A percentile compares a stretch with the other conserved stretches of the same genome.
Evolutionary conservation across 192 early-diverging fungal genomes (phyloP).

Genomic region (Blastocladiella britannica): DNA sequence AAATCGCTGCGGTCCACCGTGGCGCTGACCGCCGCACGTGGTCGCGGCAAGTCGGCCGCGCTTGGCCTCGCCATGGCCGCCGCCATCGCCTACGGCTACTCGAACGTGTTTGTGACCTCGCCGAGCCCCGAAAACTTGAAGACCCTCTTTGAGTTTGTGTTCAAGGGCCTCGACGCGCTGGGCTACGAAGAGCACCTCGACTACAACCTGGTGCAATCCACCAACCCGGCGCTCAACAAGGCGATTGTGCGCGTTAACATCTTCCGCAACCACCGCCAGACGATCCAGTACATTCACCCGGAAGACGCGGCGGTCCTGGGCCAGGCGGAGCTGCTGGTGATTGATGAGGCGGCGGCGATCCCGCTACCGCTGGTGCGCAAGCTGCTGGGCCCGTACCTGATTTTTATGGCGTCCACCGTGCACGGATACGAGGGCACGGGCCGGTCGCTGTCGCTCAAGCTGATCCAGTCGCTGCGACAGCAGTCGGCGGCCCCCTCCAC

Average conservation of each 20-base stretch:
- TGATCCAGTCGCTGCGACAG: constrained; percentile 85
- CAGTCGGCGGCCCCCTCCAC: constrained; percentile 56
- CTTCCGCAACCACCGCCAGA: constrained; percentile 89
- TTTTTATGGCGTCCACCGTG: constrained; percentile 97
- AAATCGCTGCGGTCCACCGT: constrained; percentile 83
- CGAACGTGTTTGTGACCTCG: constrained; percentile 96
- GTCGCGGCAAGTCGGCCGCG: constrained; percentile 92
- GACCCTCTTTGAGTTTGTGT: constrained; percentile 93
- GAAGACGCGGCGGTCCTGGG: constrained; percentile 77
- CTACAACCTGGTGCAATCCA: constrained; percentile 96
- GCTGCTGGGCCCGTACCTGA: constrained; percentile 81
- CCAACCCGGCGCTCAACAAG: constrained; percentile 86
- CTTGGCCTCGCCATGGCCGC: constrained; percentile 84
- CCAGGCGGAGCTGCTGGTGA: constrained; percentile 92
- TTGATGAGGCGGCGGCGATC: constrained; percentile 98
- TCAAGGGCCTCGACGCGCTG: constrained; percentile 92
- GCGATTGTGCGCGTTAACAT: constrained; percentile 90
- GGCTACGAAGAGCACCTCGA: constrained; percentile 98
- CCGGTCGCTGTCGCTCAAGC: constrained; percentile 83
- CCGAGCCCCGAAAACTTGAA: constrained; percentile 95
- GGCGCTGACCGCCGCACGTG: constrained; percentile 80
- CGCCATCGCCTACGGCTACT: constrained; percentile 94
- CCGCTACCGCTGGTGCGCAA: constrained; percentile 79
- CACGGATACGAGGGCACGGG: constrained; percentile 99
- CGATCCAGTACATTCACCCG: constrained; percentile 94